Conservation (phyloP, 2,329 filamentous ascomycete species). For the Phialocephala sp. region DNA sequence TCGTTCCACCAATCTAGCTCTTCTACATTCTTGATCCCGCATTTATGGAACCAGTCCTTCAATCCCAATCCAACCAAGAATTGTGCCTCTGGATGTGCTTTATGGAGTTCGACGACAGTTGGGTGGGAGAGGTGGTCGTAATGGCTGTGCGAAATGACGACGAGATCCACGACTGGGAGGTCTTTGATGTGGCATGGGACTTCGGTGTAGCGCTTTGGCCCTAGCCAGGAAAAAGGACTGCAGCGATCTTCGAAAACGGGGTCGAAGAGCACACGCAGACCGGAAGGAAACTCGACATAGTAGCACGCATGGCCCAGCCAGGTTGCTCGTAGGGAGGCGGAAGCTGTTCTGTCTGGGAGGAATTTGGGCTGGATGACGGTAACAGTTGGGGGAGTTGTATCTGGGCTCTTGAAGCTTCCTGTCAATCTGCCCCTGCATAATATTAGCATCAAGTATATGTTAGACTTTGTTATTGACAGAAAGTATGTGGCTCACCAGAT, state of each 20-base stretch:
- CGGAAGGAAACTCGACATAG: slow-evolving; percentile 86
- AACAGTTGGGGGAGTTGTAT: slow-evolving; percentile 67
- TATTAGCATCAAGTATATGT: slow-evolving; percentile 8
- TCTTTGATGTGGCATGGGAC: slow-evolving; percentile 78
- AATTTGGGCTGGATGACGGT: slow-evolving; percentile 64
- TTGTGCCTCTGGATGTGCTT: slow-evolving; percentile 76
- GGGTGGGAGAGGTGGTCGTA: slow-evolving; percentile 89
- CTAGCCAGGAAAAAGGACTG: slow-evolving; percentile 72
- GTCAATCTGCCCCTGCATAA: slow-evolving; percentile 31
- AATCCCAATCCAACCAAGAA: slow-evolving; percentile 89
- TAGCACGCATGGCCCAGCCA: slow-evolving; percentile 97
- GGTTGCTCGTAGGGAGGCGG: slow-evolving; percentile 74
- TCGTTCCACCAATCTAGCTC: slow-evolving; percentile 97
- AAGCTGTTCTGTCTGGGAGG: slow-evolving; percentile 57
- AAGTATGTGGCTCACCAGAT: slow-evolving; percentile 26
- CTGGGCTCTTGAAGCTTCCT: slow-evolving; percentile 48
- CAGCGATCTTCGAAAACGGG: slow-evolving; percentile 92
- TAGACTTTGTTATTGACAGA: neutral
- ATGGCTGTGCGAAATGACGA: slow-evolving; percentile 64
- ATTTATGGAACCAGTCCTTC: slow-evolving; percentile 77
- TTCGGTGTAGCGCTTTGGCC: slow-evolving; percentile 79
- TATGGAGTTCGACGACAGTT: slow-evolving; percentile 73
- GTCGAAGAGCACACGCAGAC: slow-evolving; percentile 88
- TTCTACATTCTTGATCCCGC: slow-evolving; percentile 77
- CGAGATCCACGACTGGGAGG: slow-evolving; percentile 76